Evolutionary conservation across 73 alveolate genomes (phyloP), one percentile per base, ranked within the genome.

Genomic region (Effrenium voratum): DNA sequence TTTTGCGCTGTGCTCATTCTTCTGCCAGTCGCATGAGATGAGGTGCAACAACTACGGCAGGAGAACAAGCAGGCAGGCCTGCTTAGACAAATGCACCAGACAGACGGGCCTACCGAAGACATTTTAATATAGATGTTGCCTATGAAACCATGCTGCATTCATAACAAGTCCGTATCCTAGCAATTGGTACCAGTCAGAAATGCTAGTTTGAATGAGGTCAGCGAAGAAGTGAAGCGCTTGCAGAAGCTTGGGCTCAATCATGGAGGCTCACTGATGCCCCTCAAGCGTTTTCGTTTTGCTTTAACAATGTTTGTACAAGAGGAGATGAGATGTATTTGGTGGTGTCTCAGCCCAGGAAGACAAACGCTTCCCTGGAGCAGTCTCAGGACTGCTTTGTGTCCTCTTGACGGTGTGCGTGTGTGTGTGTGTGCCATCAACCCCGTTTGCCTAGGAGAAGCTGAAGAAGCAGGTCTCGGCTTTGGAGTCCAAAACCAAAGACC

Each of bases 181-280:
- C n/a, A n/a, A n/a, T n/a, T n/a, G n/a, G n/a, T n/a, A n/a, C n/a
- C n/a, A n/a, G 85, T 5, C 3, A 57, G 72, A 22, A 30, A 57
- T 57, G 16, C 28, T 30, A 57, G 28, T 57, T 57, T 22, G 72
- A 57, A 57, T 57, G 72, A 28, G 96, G 96, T 45, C 38, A 32
- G 40, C 16, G 96, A 90, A 8, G 86, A 68, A 32, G 96, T 38
- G 96, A 90, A 90, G 96, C 96, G 86, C 79, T 90, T 90, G 96
- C 96, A 90, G 96, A 63, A 34, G 38, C 96, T 68, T 30, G 52
- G 38, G 30, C 30, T 5, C 46, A 34, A 72, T 36, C 30, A 38
- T 34, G 12, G 32, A 30, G 50, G 55, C 26, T 34, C 44, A 13
- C 6, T 24, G 0, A 66, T 66, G 79, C 41, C 34, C 2, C 43